Percentiles rank a stretch among this genome's conserved stretches.
Evolutionary conservation across 805 yeast genomes (phyloP).

Genomic region (Barnettozyma vustinii): DNA sequence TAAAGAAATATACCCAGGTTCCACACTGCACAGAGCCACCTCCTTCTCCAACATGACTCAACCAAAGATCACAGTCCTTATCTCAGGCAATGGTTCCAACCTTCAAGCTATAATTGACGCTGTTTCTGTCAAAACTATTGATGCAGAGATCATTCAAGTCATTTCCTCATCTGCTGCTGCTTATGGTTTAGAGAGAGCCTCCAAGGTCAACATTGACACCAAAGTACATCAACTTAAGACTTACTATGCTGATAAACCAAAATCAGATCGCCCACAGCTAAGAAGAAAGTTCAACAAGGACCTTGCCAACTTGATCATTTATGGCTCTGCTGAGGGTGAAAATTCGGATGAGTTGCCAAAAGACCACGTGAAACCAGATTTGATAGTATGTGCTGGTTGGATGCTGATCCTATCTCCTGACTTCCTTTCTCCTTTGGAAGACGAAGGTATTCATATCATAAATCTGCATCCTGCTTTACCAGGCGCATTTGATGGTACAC

Average conservation of each 20-base stretch:
- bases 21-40: not conserved
- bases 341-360: slow-evolving; percentile 15
- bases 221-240: slow-evolving; percentile 62
- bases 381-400: slow-evolving; percentile 99
- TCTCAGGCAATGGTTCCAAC: slow-evolving; percentile 95
- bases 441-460: slow-evolving; percentile 68
- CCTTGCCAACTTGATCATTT: slow-evolving; percentile 60
- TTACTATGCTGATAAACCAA: slow-evolving; percentile 73
- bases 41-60: slow-evolving; percentile 9
- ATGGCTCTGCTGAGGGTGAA: slow-evolving; percentile 37
- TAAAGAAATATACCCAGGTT: no score
- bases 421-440: slow-evolving; percentile 60
- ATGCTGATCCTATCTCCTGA: slow-evolving; percentile 82
- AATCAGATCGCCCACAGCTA: slow-evolving; percentile 56
- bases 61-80: slow-evolving; percentile 54
- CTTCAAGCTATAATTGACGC: slow-evolving; percentile 92
- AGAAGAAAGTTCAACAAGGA: slow-evolving; percentile 74
- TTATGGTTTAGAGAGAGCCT: slow-evolving; percentile 79
- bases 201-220: slow-evolving; percentile 63
- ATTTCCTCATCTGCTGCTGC: slow-evolving; percentile 85
- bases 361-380: slow-evolving; percentile 55
- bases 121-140: slow-evolving; percentile 31
- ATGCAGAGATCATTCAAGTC: slow-evolving; percentile 64
- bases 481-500: slow-evolving; percentile 94
- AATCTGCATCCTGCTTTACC: slow-evolving; percentile 97